These are phyloP conservation scores for Stenogyne calaminthoides DNA, from an alignment of 305 asterid species.

Conservation along the genomic window DNA sequence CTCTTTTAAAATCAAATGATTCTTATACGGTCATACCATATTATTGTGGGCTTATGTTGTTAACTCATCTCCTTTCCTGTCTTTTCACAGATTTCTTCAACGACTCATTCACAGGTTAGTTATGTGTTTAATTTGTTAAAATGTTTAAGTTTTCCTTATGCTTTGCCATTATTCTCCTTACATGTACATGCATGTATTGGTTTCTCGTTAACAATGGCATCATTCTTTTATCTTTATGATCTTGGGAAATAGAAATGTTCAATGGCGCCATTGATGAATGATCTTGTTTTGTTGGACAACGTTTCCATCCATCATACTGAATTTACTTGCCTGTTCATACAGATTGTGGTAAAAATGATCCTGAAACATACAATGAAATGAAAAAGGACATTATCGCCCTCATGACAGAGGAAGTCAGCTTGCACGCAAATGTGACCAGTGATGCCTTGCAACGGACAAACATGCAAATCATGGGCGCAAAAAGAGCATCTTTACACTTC, in stretches of 20 bases:
- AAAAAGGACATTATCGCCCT: constrained; percentile 51
- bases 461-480: constrained; percentile 40
- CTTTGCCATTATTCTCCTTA: background rate
- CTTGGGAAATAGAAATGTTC: background rate
- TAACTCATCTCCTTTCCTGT: constrained; percentile 27
- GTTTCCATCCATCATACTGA: constrained; percentile 6
- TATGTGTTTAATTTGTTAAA: background rate
- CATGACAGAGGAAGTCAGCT: constrained; percentile 54
- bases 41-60: constrained; percentile 23
- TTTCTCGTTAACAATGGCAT: background rate
- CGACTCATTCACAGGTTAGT: constrained; percentile 40
- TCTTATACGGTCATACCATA: background rate
- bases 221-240: background rate
- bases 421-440: constrained; percentile 47
- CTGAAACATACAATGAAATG: constrained; percentile 37
- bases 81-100: constrained; percentile 35
- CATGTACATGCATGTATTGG: background rate
- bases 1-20: constrained; percentile 2
- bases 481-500: constrained; percentile 49
- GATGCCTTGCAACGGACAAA: constrained; percentile 46
- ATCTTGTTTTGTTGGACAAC: background rate
- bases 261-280: background rate
- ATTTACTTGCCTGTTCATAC: constrained; percentile 6
- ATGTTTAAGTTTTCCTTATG: background rate
- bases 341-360: constrained; percentile 53